Evolutionary conservation across 2,329 filamentous ascomycete genomes (phyloP), one percentile per base, ranked within the genome.

Genomic region (Botryotinia narcissicola): DNA sequence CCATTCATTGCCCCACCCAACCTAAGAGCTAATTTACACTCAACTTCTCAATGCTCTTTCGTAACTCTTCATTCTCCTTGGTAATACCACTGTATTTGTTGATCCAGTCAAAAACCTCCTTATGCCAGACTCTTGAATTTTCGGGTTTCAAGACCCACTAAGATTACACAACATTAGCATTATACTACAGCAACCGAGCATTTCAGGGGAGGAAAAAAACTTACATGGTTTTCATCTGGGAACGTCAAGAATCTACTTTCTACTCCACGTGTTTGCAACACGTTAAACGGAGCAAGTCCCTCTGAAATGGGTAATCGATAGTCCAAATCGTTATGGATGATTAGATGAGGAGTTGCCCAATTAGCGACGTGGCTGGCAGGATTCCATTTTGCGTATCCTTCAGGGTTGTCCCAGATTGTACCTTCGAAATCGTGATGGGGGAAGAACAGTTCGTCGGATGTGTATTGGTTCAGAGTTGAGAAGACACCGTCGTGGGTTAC

Each of bases 401-500:
- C 86, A 54, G 90, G 86, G 78, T 88, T 88, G 40, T 90, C 88
- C 78, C 79, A 80, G 3, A 81, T 83, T 2, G 86, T 86, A 62
- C 89, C 89, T 35, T 87, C 87, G 82, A 92, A 81, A 78, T 92
- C 90, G 77, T 91, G 90, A 75, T 90, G 84, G 0, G 89, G 87
- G 83, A 92, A 92, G 84, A 91, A 92, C n/a, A 92, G 84, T 81
- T 92, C 90, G 76, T 92, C 90, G 8, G 87, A 89, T 2, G 86
- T 82, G 84, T 89, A 91, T 82, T 90, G 88, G 77, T 86, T 89
- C 70, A 90, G 83, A 1, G 90, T 91, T 78, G 90, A 92, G 82
- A 95, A 96, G 71, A 95, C 91, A 66, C 94, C 94, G 78, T 97
- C 94, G 81, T 97, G 94, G 78, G 91, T 94, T 42, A 97, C 94